phyloP scores from a whole-genome alignment of 2,329 filamentous ascomycete genomes.

The Teratosphaeria pseudoeucalypti region DNA sequence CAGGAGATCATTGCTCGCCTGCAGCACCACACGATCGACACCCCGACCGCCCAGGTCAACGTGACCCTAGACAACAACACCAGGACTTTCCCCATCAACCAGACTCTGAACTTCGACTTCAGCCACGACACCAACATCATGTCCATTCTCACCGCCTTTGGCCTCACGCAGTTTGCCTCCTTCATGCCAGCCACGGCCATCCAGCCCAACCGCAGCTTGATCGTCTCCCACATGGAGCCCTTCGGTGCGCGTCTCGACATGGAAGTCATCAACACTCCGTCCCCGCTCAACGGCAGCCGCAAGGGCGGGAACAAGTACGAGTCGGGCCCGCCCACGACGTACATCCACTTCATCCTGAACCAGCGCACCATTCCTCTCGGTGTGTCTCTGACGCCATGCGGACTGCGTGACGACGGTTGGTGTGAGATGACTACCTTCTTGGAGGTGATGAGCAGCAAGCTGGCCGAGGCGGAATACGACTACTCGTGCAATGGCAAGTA shows the following conservation, averaged over 20 bases:
- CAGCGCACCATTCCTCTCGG: slow-evolving; percentile 58
- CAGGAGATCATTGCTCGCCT: slow-evolving; percentile 63
- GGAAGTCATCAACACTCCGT: slow-evolving; percentile 59
- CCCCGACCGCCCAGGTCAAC: slow-evolving; percentile 42
- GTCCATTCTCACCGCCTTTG: slow-evolving; percentile 60
- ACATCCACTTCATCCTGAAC: slow-evolving; percentile 65
- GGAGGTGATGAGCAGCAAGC: slow-evolving; percentile 48
- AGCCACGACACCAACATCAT: slow-evolving; percentile 57
- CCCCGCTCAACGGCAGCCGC: slow-evolving; percentile 48
- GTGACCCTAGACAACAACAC: slow-evolving; percentile 59
- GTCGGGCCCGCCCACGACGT: slow-evolving; percentile 44
- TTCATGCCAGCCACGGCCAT: slow-evolving; percentile 47
- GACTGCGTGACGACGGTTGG: slow-evolving; percentile 60
- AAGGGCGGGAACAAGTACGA: slow-evolving; percentile 36
- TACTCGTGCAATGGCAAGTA: slow-evolving; percentile 56
- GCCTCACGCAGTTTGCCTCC: slow-evolving; percentile 56
- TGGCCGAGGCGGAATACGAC: slow-evolving; percentile 49
- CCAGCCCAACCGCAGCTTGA: slow-evolving; percentile 48
- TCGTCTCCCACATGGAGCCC: slow-evolving; percentile 57
- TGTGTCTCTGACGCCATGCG: slow-evolving; percentile 55
- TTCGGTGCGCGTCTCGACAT: slow-evolving; percentile 66
- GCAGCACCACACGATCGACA: slow-evolving; percentile 45
- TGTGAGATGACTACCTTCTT: slow-evolving; percentile 63
- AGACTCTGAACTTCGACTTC: slow-evolving; percentile 67
- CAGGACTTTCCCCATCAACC: slow-evolving; percentile 62